Base-by-base conservation (phyloP, 1,139 yeast genomes). In the Trichomonascaceae sp. region DNA sequence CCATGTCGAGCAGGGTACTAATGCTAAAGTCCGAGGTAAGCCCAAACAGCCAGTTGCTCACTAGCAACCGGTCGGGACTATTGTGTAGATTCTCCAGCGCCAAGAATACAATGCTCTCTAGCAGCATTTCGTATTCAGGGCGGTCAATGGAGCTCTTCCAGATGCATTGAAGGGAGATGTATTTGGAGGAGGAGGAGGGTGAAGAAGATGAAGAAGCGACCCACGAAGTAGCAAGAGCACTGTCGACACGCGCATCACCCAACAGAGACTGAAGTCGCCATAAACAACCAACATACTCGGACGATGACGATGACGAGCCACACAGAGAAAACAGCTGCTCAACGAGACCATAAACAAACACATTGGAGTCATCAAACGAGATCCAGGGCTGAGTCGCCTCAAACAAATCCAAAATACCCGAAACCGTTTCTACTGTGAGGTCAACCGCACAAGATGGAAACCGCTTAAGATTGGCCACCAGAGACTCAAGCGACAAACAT, bases 31-130 rank as follows among this genome's bases (percentile, higher is more conserved):
- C 23, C 23, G 23, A 6, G 6, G 23, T 8, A 8, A 20, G 6
- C 11, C 23, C 23, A 8, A 6, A 11, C 23, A 20, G 23, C 73
- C 89, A 80, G 36, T 70, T 67, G 4, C 64, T 20, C 23, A 20
- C 23, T 20, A 20, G 11, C 11, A 20, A 20, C 23, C 23, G 23
- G n/a, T n/a, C n/a, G 9, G 9, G 6, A 8, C 9, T 8, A 11
- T 20, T 11, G 6, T 6, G 6, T 15, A 80, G 50, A 32, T 72
- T 79, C 48, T 84, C 94, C 14, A 82, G 50, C 9, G 82, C 58
- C 4, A 82, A 49, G 40, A 76, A 74, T n/a, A 84, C 54, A 0
- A 93, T 89, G 37, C 77, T 63, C 9, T 67, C 60, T 16, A 84
- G 55, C 5, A 85, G 57, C 1, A 54, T 47, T 9, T 67, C 69